These are phyloP conservation scores for Rhamnella rubrinervis DNA, from an alignment of 331 rosid species.

Conservation along the genomic window DNA sequence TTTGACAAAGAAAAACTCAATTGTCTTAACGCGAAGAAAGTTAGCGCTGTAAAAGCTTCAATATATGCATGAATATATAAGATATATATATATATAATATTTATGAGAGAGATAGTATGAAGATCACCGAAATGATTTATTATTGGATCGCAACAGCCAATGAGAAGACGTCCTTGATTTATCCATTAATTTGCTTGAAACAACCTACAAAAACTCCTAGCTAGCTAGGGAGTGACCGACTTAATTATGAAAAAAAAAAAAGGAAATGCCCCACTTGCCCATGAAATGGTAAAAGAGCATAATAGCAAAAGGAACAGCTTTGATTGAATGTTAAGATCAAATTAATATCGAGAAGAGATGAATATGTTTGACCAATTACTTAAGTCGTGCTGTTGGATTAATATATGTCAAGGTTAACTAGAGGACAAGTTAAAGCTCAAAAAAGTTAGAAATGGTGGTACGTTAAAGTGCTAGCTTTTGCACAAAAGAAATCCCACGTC, in stretches of 20 bases:
- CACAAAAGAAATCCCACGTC: conserved; percentile 19
- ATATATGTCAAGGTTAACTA: background rate
- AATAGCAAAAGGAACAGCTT: background rate
- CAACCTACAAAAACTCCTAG: too few species aligned
- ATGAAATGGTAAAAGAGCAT: background rate
- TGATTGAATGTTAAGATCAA: background rate
- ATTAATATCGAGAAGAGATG: background rate
- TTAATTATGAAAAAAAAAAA: background rate
- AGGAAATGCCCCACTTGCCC: background rate
- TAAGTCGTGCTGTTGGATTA: background rate
- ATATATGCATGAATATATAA: too few species aligned
- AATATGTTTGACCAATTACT: conserved; percentile 7
- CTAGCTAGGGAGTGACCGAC: too few species aligned
- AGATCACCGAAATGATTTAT: background rate
- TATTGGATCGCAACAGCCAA: background rate
- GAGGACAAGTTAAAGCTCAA: background rate
- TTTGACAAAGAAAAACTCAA: background rate
- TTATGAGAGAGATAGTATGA: background rate
- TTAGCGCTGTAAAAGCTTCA: too few species aligned
- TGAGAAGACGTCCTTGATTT: too few species aligned
- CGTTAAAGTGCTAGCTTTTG: background rate
- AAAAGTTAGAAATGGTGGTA: background rate
- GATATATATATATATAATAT: background rate
- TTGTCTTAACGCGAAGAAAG: background rate
- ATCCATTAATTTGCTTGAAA: too few species aligned